These are phyloP conservation scores for Tetracentron sinense DNA, from an alignment of 164 flowering plant species.

Conservation along the genomic window DNA sequence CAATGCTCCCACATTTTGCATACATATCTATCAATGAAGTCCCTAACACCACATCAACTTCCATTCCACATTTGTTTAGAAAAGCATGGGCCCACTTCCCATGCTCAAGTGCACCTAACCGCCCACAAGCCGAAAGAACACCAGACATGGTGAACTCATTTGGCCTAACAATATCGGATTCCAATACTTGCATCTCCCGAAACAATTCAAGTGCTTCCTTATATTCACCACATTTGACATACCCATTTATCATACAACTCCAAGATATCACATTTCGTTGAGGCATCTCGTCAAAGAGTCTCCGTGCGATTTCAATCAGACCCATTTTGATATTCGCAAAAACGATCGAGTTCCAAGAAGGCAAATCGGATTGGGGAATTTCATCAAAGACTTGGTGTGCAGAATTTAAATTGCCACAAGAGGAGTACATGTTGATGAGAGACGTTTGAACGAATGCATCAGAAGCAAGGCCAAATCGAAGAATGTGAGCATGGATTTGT, in stretches of 20 bases:
- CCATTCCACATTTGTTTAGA: slow-evolving; percentile 25
- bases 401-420: slow-evolving; percentile 19
- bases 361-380: slow-evolving; percentile 24
- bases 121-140: slow-evolving; percentile 32
- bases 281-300: slow-evolving; percentile 33
- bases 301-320: slow-evolving; percentile 17
- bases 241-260: slow-evolving; percentile 41
- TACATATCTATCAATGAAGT: slow-evolving; percentile 72
- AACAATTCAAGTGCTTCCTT: slow-evolving; percentile 30
- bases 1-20: slow-evolving; percentile 61
- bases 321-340: slow-evolving; percentile 21
- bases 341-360: slow-evolving; percentile 38
- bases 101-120: slow-evolving; percentile 32
- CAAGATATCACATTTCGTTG: slow-evolving; percentile 36
- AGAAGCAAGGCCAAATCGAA: slow-evolving; percentile 15
- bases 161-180: slow-evolving; percentile 16
- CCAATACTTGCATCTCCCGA: slow-evolving; percentile 28
- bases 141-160: slow-evolving; percentile 31
- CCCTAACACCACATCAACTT: slow-evolving; percentile 27
- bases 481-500: slow-evolving; percentile 20
- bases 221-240: slow-evolving; percentile 22
- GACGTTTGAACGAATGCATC: slow-evolving; percentile 28
- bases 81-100: slow-evolving; percentile 37
- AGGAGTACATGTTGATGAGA: slow-evolving; percentile 29
- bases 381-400: slow-evolving; percentile 33